Percentiles rank a stretch among this genome's conserved stretches.
phyloP scores from a whole-genome alignment of 2,329 filamentous ascomycete genomes.

The Chrysosporium queenslandicum region DNA sequence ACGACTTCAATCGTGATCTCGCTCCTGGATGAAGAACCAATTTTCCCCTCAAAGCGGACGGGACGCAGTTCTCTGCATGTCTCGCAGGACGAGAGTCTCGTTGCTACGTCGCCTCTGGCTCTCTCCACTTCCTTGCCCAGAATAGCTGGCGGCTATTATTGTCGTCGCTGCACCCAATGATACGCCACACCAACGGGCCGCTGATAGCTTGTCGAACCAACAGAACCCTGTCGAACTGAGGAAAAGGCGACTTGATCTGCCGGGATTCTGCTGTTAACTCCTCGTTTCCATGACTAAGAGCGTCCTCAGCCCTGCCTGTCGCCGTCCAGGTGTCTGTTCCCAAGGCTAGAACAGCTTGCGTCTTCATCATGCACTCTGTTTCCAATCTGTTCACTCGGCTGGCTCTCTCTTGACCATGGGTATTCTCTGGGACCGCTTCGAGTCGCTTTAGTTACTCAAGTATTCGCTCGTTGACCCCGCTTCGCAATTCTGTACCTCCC shows the following conservation, averaged over 20 bases:
- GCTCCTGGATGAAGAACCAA: not conserved
- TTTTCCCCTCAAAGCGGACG: not conserved
- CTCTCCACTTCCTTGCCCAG: not conserved
- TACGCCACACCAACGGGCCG: not conserved
- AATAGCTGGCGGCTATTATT: not conserved
- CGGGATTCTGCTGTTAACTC: not conserved
- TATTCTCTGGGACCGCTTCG: not conserved
- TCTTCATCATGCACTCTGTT: not conserved
- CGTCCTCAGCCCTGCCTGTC: not conserved
- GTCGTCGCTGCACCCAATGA: not conserved
- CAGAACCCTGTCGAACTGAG: conserved; percentile 1
- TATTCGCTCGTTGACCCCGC: conserved; percentile 10
- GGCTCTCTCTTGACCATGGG: not conserved
- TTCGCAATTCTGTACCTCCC: conserved; percentile 2
- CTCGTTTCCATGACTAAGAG: not conserved
- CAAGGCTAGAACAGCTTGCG: not conserved
- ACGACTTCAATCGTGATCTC: too few relatives aligned
- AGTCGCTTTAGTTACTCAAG: not conserved
- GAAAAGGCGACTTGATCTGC: not conserved
- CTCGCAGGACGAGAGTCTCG: not conserved
- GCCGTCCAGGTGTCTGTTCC: not conserved
- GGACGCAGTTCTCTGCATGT: not conserved
- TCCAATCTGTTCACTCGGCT: not conserved
- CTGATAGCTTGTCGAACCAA: not conserved
- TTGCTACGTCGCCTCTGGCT: not conserved